Evolutionary conservation across 345 rosid genomes (phyloP).

Genomic region (Sonneratia alba): DNA sequence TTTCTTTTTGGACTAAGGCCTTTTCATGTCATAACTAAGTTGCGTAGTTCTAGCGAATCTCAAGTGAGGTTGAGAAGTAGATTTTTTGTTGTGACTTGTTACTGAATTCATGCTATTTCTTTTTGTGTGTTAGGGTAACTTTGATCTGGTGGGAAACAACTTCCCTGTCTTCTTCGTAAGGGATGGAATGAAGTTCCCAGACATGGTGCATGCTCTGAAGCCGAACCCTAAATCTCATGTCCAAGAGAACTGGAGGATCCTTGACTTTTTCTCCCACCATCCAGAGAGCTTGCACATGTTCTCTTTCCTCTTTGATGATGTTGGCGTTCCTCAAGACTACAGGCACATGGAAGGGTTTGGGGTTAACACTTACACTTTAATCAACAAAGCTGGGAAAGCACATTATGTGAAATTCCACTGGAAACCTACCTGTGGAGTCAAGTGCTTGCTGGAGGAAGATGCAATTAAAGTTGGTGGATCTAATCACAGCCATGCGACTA

Average conservation of each 20-base stretch:
- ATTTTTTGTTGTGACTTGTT: neutral
- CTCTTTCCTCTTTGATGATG: slow-evolving; percentile 76
- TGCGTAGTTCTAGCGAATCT: neutral
- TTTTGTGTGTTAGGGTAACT: slow-evolving; percentile 61
- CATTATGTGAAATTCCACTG: slow-evolving; percentile 89
- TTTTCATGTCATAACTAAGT: neutral
- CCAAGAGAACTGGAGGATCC: slow-evolving; percentile 92
- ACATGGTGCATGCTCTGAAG: slow-evolving; percentile 82
- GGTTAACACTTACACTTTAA: slow-evolving; percentile 73
- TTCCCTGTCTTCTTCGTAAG: slow-evolving; percentile 92
- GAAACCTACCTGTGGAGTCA: slow-evolving; percentile 93
- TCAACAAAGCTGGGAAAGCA: slow-evolving; percentile 85
- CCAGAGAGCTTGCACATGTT: slow-evolving; percentile 94
- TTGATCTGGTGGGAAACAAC: slow-evolving; percentile 98
- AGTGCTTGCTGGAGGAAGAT: slow-evolving; percentile 73
- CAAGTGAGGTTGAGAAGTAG: neutral
- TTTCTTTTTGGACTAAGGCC: neutral
- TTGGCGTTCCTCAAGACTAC: slow-evolving; percentile 88
- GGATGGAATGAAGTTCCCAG: slow-evolving; percentile 96
- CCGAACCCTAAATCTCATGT: slow-evolving; percentile 97
- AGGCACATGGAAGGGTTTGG: slow-evolving; percentile 94
- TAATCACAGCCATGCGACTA: slow-evolving; percentile 95
- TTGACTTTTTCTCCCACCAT: slow-evolving; percentile 90
- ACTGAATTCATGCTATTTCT: neutral
- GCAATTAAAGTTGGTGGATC: slow-evolving; percentile 86